Percentiles rank a stretch among this genome's conserved stretches.
These are phyloP conservation scores for Cutaneotrichosporon sp. DNA, from an alignment of 1,284 basidiomycete genomes.

Conservation along the genomic window DNA sequence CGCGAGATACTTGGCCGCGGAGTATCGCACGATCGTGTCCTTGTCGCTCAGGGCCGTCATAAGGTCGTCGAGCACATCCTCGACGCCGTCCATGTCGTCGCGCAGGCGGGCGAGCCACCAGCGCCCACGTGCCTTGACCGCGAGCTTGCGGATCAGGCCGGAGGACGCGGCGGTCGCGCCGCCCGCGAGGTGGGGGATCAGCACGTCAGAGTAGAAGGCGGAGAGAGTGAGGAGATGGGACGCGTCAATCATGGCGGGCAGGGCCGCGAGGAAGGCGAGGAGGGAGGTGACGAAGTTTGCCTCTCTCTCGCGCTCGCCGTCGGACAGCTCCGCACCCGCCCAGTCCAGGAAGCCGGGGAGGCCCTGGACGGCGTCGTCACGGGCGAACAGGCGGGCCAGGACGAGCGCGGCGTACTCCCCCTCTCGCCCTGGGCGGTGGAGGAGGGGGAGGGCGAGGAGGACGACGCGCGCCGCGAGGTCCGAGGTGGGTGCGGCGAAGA, in stretches of 20 bases:
- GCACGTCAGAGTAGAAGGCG: conserved; percentile 30
- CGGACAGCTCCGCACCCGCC: conserved; percentile 36
- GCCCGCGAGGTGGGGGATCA: conserved; percentile 45
- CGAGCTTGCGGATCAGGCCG: conserved; percentile 50
- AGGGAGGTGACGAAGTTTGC: conserved; percentile 40
- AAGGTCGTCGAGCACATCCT: conserved; percentile 71
- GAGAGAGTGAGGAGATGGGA: conserved; percentile 40
- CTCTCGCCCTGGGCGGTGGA: conserved; percentile 49
- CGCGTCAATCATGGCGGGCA: conserved; percentile 40
- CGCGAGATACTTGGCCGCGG: conserved; percentile 89
- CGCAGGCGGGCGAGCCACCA: conserved; percentile 49
- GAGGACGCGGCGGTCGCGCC: conserved; percentile 40
- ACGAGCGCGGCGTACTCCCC: conserved; percentile 50
- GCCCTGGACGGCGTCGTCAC: conserved; percentile 42
- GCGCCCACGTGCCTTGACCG: conserved; percentile 48
- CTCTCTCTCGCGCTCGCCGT: conserved; percentile 43
- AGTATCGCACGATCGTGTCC: conserved; percentile 96
- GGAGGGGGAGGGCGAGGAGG: conserved; percentile 37
- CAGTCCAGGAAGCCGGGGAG: conserved; percentile 44
- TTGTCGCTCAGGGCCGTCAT: conserved; percentile 79
- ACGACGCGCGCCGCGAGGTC: conserved; percentile 62
- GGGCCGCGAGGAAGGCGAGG: conserved; percentile 41
- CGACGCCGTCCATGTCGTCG: conserved; percentile 78
- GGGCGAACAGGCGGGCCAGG: conserved; percentile 48
- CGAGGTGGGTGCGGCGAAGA: conserved; percentile 64